Evolutionary conservation across 129 eudicot genomes (phyloP).

Genomic region (Flaveria robusta): DNA sequence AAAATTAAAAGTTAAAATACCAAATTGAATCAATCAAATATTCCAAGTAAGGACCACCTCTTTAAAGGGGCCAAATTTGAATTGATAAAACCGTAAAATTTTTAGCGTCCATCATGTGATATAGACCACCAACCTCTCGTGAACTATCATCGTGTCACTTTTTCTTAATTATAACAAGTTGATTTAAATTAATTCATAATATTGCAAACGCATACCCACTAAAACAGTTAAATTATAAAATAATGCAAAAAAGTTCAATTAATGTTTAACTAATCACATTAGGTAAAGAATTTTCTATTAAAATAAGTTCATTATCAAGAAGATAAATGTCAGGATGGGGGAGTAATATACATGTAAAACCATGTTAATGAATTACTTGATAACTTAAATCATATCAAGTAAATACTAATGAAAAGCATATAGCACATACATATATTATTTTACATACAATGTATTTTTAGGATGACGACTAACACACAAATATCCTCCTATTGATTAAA

Average conservation of each 20-base stretch:
- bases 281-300: slow-evolving; percentile 11
- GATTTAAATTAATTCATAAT: slow-evolving; percentile 20
- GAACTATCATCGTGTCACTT: slow-evolving; percentile 35
- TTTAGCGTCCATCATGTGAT: slow-evolving; percentile 34
- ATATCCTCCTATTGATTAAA: too few relatives aligned
- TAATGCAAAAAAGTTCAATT: neutral
- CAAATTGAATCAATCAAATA: neutral
- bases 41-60: slow-evolving; percentile 25
- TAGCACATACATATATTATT: too few relatives aligned
- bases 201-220: slow-evolving; percentile 29
- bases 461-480: too few relatives aligned
- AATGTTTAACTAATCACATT: slow-evolving; percentile 9
- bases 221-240: slow-evolving; percentile 16
- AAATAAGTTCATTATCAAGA: neutral
- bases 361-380: too few relatives aligned
- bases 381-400: too few relatives aligned
- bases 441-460: too few relatives aligned
- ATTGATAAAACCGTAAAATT: slow-evolving; percentile 14
- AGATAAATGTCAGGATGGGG: slow-evolving; percentile 1
- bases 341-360: slow-evolving; percentile 4
- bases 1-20: neutral
- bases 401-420: too few relatives aligned
- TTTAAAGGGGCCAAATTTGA: slow-evolving; percentile 15
- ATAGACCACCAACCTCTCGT: slow-evolving; percentile 43
- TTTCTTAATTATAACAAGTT: slow-evolving; percentile 28